These are phyloP conservation scores for Auriscalpium vulgare DNA, from an alignment of 768 basidiomycete species.

Conservation along the genomic window DNA sequence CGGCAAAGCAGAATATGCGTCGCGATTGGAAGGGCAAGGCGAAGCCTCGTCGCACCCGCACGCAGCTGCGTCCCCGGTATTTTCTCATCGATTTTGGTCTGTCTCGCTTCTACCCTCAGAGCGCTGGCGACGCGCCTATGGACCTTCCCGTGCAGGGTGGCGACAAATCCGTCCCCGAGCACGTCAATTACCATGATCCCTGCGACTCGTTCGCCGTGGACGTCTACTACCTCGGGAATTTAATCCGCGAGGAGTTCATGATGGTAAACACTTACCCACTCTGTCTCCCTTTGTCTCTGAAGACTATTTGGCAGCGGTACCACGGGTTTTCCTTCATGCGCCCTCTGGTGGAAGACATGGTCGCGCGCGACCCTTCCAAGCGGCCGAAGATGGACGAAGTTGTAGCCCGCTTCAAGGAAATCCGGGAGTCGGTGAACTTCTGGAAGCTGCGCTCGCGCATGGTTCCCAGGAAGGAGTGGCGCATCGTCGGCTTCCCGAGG, in stretches of 20 bases:
- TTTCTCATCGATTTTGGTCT: slow-evolving; percentile 24
- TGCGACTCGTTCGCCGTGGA: slow-evolving; percentile 20
- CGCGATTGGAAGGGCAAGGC: slow-evolving; percentile 4
- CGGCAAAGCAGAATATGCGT: not conserved
- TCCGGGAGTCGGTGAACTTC: slow-evolving; percentile 19
- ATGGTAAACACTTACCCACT: slow-evolving; percentile 6
- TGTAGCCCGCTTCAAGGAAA: slow-evolving; percentile 23
- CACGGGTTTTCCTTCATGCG: no score
- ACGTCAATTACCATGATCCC: not conserved
- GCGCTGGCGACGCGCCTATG: not conserved
- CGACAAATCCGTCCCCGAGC: slow-evolving; percentile 21
- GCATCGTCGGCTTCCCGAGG: no score
- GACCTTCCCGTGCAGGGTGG: slow-evolving; percentile 17
- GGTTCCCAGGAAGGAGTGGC: no score
- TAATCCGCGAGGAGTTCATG: slow-evolving; percentile 14
- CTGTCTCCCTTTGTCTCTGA: not conserved
- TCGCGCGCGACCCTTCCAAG: slow-evolving; percentile 24
- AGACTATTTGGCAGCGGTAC: no score
- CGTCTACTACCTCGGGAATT: slow-evolving; percentile 19
- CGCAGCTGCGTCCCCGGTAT: slow-evolving; percentile 19
- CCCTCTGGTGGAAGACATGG: slow-evolving; percentile 24
- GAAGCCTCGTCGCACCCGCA: slow-evolving; percentile 15
- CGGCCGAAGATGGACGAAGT: slow-evolving; percentile 33
- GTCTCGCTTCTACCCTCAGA: slow-evolving; percentile 14
- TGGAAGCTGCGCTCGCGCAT: slow-evolving; percentile 23